Base-by-base conservation (phyloP, 768 basidiomycete genomes). In the Termitomyces sp. region DNA sequence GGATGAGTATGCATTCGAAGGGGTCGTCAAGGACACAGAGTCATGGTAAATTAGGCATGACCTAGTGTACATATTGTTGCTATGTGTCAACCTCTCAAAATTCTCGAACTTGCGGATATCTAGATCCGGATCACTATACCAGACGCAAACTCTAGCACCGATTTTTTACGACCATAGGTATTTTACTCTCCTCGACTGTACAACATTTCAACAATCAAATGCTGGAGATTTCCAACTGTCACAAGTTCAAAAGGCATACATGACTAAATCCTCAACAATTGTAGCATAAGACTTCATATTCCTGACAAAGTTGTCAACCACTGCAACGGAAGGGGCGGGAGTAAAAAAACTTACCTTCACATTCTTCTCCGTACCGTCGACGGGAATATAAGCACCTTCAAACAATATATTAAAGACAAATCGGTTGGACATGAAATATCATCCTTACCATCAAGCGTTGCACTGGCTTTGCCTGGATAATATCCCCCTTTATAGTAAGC, bases 391-490 rank as follows among this genome's bases (percentile, higher is more conserved):
- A 15, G 82, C 84, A 12, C 77, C 80, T 82, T 41, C 47, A n/a
- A 44, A 33, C 44, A 15, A 53, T 45, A 8, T 49, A 20, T 39
- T 13, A 57, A 55, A 9, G 41, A 18, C 9, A 42, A 27, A 2
- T 13, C 37, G 15, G 30, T 20, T 52, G 6, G 24, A 18, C 12
- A 33, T 4, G 27, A 57, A 45, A 41, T 8, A 30, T 20, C 2
- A 36, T 49, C 33, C 75, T 61, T 63, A 76, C 82, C 84, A 56
- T 84, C 79, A 49, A 80, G 71, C 42, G 76, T 76, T 65, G 78
- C 76, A 63, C 81, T 80, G 33, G 77, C 78, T 70, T 89, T 90
- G n/a, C 87, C 89, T 6, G 87, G 86, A 66, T 84, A 79, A 36
- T 78, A 74, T 9, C 76, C 78, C 22, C 72, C 75, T 13, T 81